These are phyloP conservation scores for Thermothielavioides terrestris DNA, from an alignment of 495 filamentous ascomycete species.

Conservation along the genomic window DNA sequence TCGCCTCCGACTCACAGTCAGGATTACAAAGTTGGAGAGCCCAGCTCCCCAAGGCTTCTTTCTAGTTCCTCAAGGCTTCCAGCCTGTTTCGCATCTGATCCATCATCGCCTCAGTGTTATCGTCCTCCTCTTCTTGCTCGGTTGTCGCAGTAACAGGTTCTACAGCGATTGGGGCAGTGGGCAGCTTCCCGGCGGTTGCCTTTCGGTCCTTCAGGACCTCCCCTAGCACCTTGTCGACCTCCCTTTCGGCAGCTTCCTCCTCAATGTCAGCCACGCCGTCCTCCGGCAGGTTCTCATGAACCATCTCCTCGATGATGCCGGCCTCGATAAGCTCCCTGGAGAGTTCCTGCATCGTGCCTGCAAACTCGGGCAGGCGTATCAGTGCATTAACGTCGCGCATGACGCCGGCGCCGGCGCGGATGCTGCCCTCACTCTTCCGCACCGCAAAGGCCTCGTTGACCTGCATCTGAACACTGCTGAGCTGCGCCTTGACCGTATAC, in stretches of 20 bases:
- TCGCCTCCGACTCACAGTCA: too few species aligned
- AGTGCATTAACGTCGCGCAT: constrained; percentile 95
- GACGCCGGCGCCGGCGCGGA: constrained; percentile 75
- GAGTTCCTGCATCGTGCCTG: constrained; percentile 82
- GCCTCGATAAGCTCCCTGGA: constrained; percentile 76
- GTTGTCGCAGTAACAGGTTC: constrained; percentile 42
- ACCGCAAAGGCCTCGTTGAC: constrained; percentile 94
- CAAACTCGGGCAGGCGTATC: constrained; percentile 76
- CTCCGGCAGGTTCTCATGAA: constrained; percentile 34
- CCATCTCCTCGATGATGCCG: constrained; percentile 47
- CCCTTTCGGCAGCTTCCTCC: constrained; percentile 38
- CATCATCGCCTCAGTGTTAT: constrained; percentile 77
- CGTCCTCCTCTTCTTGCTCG: constrained; percentile 70
- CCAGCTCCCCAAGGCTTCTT: too few species aligned
- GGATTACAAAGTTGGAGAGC: too few species aligned
- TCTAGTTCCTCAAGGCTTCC: constrained; percentile 90
- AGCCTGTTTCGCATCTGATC: constrained; percentile 87
- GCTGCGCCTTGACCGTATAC: constrained; percentile 78
- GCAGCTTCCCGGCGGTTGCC: constrained; percentile 54
- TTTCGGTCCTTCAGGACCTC: constrained; percentile 81
- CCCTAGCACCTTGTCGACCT: constrained; percentile 64
- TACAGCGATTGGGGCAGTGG: constrained; percentile 48
- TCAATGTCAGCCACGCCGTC: constrained; percentile 42
- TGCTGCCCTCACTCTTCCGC: constrained; percentile 91
- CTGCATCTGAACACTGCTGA: constrained; percentile 93